phyloP scores from a whole-genome alignment of 495 filamentous ascomycete genomes.

The Podospora fimiseda region DNA sequence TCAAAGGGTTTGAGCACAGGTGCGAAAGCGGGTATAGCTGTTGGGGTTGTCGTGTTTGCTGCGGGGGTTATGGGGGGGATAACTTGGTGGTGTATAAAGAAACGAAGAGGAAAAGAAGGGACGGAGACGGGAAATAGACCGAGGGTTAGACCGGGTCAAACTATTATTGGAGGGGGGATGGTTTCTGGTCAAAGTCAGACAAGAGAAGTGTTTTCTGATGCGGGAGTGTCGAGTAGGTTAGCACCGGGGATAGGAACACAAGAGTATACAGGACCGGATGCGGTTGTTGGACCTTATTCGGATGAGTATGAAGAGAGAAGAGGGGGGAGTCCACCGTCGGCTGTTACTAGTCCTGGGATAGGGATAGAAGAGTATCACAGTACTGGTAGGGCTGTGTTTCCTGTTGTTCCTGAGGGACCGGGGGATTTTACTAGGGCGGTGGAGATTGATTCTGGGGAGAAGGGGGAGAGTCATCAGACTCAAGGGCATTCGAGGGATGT shows the following conservation, averaged over 20 bases:
- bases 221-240: too few species aligned
- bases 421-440: conserved; percentile 30
- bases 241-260: too few species aligned
- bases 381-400: conserved; percentile 3
- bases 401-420: conserved; percentile 27
- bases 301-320: neutral
- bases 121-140: conserved; percentile 5
- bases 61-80: conserved; percentile 31
- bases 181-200: too few species aligned
- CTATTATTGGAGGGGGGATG: neutral
- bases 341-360: conserved; percentile 32
- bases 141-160: neutral
- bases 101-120: conserved; percentile 20
- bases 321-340: neutral
- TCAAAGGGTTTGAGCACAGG: conserved; percentile 27
- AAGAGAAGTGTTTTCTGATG: too few species aligned
- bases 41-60: conserved; percentile 37
- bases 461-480: neutral
- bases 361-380: neutral
- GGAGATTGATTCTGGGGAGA: conserved; percentile 26
- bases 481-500: neutral
- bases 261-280: neutral
- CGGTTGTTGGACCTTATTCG: neutral
- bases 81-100: conserved; percentile 33
- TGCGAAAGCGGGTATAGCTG: conserved; percentile 41